Evolutionary conservation across 192 early-diverging fungal species (phyloP), one percentile per base, ranked within the genome.

Genomic region (Phlyctochytrium planicorne): DNA sequence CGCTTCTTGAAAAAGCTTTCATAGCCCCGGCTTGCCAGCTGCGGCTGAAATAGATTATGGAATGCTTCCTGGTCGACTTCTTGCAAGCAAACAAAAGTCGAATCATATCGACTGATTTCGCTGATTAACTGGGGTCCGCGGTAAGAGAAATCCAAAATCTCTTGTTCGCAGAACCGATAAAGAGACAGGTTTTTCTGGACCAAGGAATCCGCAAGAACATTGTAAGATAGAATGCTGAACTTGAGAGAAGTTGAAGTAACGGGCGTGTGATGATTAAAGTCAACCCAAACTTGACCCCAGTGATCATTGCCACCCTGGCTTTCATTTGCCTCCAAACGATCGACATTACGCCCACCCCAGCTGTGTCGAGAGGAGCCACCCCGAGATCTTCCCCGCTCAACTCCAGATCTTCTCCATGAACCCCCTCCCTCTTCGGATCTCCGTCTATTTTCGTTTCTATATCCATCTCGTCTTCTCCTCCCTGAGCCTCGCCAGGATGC

Each of bases 221-320:
- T 70, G 61, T 70, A 70, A 10, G 60, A 30, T 52, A 70, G 60
- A 47, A 70, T 36, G 24, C 56, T 35, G 37, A 66, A 66, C 53
- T 4, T 6, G 29, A 59, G 6, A 24, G 29, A 59, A 59, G 29
- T 6, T 12, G 29, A 59, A 16, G 29, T 12, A 12, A 12, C 56
- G 56, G 40, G 40, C 20, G 40, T n/a, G n/a, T n/a, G n/a, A n/a
- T n/a, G n/a, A n/a, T n/a, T n/a, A n/a, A n/a, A n/a, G n/a, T n/a
- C n/a, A n/a, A n/a, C n/a, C n/a, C n/a, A n/a, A n/a, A n/a, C n/a
- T n/a, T n/a, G n/a, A n/a, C n/a, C n/a, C n/a, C n/a, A n/a, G n/a
- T n/a, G n/a, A n/a, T n/a, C n/a, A n/a, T n/a, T n/a, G n/a, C n/a
- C n/a, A n/a, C n/a, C n/a, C n/a, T n/a, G n/a, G n/a, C n/a, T n/a